Percentiles rank a stretch among this genome's conserved stretches.
These are phyloP conservation scores for Populus ilicifolia DNA, from an alignment of 345 rosid genomes.

Conservation along the genomic window DNA sequence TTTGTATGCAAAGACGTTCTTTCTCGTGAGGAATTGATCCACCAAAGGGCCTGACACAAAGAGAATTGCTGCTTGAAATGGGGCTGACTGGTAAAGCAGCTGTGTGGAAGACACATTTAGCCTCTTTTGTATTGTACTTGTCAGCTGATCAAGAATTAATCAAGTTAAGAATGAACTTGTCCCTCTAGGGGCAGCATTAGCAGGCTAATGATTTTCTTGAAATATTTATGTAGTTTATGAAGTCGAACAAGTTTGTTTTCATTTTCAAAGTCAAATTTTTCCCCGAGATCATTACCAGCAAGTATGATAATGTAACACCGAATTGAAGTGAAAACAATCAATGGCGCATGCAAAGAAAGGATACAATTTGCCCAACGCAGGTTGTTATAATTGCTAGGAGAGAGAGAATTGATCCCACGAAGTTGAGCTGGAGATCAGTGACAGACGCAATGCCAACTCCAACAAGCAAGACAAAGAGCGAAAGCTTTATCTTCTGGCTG, in stretches of 20 bases:
- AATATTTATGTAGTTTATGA: too few species aligned
- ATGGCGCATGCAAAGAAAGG: constrained; percentile 24
- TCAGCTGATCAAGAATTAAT: constrained; percentile 49
- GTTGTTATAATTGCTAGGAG: constrained; percentile 83
- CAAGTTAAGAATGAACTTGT: constrained; percentile 19
- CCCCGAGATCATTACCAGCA: too few species aligned
- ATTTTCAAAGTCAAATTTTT: too few species aligned
- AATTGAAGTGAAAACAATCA: neutral
- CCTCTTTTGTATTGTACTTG: constrained; percentile 93
- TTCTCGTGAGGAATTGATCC: constrained; percentile 77
- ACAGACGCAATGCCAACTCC: constrained; percentile 94
- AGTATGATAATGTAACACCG: neutral
- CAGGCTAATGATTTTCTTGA: too few species aligned
- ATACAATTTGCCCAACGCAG: constrained; percentile 96
- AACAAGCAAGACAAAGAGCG: constrained; percentile 61
- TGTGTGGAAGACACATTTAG: constrained; percentile 92
- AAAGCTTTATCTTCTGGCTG: constrained; percentile 73
- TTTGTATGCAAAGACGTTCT: constrained; percentile 75
- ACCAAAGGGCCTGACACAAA: constrained; percentile 94
- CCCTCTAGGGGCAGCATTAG: too few species aligned
- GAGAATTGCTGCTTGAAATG: constrained; percentile 96
- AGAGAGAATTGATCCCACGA: constrained; percentile 72
- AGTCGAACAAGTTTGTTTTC: too few species aligned
- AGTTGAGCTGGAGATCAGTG: constrained; percentile 94
- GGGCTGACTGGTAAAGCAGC: constrained; percentile 93